phyloP scores from a whole-genome alignment of 129 eudicot genomes.

The Daucus carota region DH1_v3.0 NC_030381.2:46393501-46394000 shows the following conservation, averaged over 20 bases:
- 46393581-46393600: background rate
- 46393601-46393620: background rate
- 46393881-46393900: slow-evolving; percentile 77
- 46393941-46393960: slow-evolving; percentile 63
- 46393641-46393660: background rate
- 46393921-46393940: slow-evolving; percentile 97
- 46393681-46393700: background rate
- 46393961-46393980: background rate
- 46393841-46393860: background rate
- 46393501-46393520: too few species aligned
- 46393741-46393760: background rate
- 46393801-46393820: background rate
- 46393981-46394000: background rate
- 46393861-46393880: background rate
- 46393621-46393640: background rate
- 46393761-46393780: background rate
- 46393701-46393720: background rate
- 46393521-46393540: background rate
- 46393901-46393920: slow-evolving; percentile 70
- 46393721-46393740: background rate
- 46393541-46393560: background rate
- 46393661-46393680: background rate
- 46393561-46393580: background rate
- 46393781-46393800: background rate
- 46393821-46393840: background rate